Percentiles rank a stretch among this genome's conserved stretches.
These are phyloP conservation scores for Kluyveromyces sp. DNA, from an alignment of 1,139 yeast genomes.

Conservation along the genomic window DNA sequence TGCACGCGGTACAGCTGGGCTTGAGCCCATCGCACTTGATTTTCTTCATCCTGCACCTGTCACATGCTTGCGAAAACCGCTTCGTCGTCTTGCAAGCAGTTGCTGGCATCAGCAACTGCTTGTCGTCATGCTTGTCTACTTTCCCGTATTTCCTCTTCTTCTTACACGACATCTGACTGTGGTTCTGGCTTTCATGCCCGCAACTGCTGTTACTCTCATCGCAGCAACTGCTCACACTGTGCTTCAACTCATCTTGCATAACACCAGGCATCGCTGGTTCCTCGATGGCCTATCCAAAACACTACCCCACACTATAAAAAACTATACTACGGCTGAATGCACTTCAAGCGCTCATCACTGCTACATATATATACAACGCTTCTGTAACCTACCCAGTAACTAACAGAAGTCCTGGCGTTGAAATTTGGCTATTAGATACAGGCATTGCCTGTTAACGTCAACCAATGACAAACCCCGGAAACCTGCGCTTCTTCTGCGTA, in stretches of 20 bases:
- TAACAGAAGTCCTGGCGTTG: too few relatives aligned
- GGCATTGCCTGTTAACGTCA: not conserved
- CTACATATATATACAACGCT: too few relatives aligned
- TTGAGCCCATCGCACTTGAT: slow-evolving; percentile 68
- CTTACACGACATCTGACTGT: not conserved
- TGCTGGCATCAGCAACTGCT: slow-evolving; percentile 5
- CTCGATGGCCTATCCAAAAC: not conserved
- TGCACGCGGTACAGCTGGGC: slow-evolving; percentile 61
- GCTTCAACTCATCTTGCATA: not conserved
- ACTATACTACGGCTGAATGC: too few relatives aligned
- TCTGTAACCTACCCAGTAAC: too few relatives aligned
- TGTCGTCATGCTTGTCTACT: slow-evolving; percentile 5
- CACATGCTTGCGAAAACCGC: slow-evolving; percentile 64
- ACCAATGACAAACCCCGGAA: not conserved
- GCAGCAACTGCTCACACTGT: not conserved
- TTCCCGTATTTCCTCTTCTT: slow-evolving; percentile 6
- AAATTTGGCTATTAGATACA: too few relatives aligned
- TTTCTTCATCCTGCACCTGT: slow-evolving; percentile 68
- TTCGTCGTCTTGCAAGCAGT: slow-evolving; percentile 33
- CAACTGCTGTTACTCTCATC: not conserved
- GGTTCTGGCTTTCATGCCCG: not conserved
- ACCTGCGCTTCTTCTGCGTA: not conserved
- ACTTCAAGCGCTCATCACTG: too few relatives aligned
- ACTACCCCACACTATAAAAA: not conserved
- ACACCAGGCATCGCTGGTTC: not conserved